Percentiles rank a stretch among this genome's conserved stretches.
Evolutionary conservation across 2,329 filamentous ascomycete genomes (phyloP).

Genomic region (Penicillium expansum): DNA sequence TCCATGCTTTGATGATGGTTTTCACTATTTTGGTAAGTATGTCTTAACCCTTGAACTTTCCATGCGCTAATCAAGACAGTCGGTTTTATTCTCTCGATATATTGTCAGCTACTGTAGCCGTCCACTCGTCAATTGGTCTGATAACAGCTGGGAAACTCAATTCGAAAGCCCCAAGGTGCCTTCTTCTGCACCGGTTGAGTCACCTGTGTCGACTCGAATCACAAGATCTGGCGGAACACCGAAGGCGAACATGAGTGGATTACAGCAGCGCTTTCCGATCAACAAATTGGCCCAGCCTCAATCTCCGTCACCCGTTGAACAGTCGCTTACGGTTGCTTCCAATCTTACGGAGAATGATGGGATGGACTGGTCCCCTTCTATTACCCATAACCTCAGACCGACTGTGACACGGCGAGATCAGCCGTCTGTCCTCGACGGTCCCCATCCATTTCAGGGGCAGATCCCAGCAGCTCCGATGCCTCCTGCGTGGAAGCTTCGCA

Average conservation of each 20-base stretch:
- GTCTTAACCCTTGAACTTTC: not conserved
- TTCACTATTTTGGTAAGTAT: constrained; percentile 41
- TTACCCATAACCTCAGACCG: constrained; percentile 36
- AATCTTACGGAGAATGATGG: constrained; percentile 43
- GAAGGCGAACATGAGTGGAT: constrained; percentile 13
- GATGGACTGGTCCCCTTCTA: constrained; percentile 53
- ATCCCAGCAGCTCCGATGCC: constrained; percentile 42
- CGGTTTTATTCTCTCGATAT: constrained; percentile 37
- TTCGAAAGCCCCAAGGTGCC: constrained; percentile 21
- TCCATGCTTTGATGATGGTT: constrained; percentile 42
- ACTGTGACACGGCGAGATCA: constrained; percentile 31
- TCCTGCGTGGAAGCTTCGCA: constrained; percentile 42
- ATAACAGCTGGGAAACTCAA: constrained; percentile 33
- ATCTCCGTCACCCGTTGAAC: constrained; percentile 21
- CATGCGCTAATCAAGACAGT: constrained; percentile 31
- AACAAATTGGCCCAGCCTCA: constrained; percentile 38
- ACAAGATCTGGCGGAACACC: constrained; percentile 14
- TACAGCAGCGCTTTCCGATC: constrained; percentile 39
- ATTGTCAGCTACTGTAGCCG: constrained; percentile 42
- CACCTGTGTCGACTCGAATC: constrained; percentile 10
- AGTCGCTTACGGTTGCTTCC: constrained; percentile 29
- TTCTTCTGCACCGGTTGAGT: constrained; percentile 16
- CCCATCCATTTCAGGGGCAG: constrained; percentile 45
- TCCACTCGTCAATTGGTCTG: constrained; percentile 44
- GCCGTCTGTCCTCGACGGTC: constrained; percentile 31